Evolutionary conservation across 1,284 basidiomycete species (phyloP).

Genomic region (Fomitiporia mediterranea): DNA sequence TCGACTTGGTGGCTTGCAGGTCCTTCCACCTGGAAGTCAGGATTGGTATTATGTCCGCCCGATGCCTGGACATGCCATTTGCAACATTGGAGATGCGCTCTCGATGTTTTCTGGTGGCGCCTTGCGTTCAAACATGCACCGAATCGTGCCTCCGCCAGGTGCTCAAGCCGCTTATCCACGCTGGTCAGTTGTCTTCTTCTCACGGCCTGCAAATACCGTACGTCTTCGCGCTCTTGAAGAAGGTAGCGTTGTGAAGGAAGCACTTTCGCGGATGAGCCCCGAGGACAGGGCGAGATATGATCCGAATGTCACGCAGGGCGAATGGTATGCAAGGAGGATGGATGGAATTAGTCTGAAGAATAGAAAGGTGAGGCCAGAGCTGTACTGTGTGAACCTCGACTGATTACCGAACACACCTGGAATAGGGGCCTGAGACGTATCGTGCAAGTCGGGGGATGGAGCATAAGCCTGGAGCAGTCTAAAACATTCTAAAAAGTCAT

Average conservation of each 20-base stretch:
- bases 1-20: conserved; percentile 67
- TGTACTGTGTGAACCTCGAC: too few relatives aligned
- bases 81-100: conserved; percentile 59
- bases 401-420: too few relatives aligned
- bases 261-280: not conserved
- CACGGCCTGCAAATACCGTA: conserved; percentile 50
- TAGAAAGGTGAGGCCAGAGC: too few relatives aligned
- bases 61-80: conserved; percentile 52
- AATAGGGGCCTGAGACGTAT: too few relatives aligned
- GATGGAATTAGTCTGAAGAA: conserved; percentile 43
- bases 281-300: conserved; percentile 12
- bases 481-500: too few relatives aligned
- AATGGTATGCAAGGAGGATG: conserved; percentile 47
- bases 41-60: conserved; percentile 69
- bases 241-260: conserved; percentile 29
- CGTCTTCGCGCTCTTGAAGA: conserved; percentile 47
- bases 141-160: conserved; percentile 43
- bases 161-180: conserved; percentile 42
- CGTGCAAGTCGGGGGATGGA: too few relatives aligned
- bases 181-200: conserved; percentile 61
- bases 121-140: conserved; percentile 54
- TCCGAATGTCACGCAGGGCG: conserved; percentile 35
- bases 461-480: too few relatives aligned
- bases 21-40: conserved; percentile 55
- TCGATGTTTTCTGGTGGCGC: conserved; percentile 55